Percentiles rank a stretch among this genome's conserved stretches.
These are phyloP conservation scores for Suillus discolor DNA, from an alignment of 768 basidiomycete genomes.

Conservation along the genomic window DNA sequence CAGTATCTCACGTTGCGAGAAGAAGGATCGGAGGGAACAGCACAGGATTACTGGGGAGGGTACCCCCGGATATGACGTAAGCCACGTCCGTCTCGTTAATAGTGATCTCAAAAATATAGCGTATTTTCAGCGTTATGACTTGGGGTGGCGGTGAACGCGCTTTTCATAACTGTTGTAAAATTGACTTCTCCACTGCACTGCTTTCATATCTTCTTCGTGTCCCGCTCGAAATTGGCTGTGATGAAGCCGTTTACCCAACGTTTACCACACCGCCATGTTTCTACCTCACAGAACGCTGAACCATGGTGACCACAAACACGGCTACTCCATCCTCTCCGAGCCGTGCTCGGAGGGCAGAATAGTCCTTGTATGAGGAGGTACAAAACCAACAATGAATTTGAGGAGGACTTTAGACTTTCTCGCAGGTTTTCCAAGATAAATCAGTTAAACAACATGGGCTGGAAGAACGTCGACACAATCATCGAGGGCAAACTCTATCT, in stretches of 20 bases:
- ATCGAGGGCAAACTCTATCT: conserved; percentile 68
- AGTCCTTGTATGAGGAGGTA: conserved; percentile 27
- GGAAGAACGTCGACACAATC: conserved; percentile 71
- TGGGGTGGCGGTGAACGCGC: conserved; percentile 35
- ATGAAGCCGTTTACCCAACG: conserved; percentile 34
- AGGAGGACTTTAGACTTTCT: conserved; percentile 22
- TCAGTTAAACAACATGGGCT: conserved; percentile 37
- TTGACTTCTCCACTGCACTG: conserved; percentile 31
- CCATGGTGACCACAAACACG: conserved; percentile 23
- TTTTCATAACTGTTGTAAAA: conserved; percentile 18
- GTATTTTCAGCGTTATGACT: conserved; percentile 27
- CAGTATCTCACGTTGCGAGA: not conserved
- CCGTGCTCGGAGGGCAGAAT: conserved; percentile 22
- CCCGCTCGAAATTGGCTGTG: conserved; percentile 35
- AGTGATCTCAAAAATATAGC: conserved; percentile 14
- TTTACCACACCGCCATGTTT: conserved; percentile 35
- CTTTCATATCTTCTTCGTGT: conserved; percentile 26
- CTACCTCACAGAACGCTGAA: conserved; percentile 20
- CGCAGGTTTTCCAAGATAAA: conserved; percentile 29
- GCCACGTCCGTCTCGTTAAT: conserved; percentile 13
- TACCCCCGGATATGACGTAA: conserved; percentile 24
- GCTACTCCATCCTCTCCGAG: conserved; percentile 34
- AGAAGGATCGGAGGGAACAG: not conserved
- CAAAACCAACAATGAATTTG: conserved; percentile 36
- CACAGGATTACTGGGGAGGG: conserved; percentile 27